Conservation (phyloP, 345 rosid genomes). For the Salix viminalis region DNA sequence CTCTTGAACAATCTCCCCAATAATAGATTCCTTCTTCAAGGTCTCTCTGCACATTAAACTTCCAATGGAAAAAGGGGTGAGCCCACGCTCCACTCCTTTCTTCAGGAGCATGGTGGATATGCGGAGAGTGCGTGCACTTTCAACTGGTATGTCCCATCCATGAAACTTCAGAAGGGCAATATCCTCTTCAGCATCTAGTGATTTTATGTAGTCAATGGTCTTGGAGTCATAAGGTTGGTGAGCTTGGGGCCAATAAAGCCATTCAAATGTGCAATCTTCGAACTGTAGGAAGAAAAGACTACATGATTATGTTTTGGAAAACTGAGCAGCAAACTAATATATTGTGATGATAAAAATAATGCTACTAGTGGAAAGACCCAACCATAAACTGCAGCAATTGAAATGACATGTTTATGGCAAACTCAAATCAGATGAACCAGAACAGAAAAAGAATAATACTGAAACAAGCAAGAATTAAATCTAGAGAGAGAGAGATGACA, state of each 20-base stretch:
- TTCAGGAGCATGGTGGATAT: constrained; percentile 46
- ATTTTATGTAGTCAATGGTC: constrained; percentile 33
- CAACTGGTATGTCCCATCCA: constrained; percentile 35
- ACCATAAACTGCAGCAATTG: not conserved
- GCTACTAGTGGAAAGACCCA: not conserved
- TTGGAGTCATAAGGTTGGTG: constrained; percentile 32
- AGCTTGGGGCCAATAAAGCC: constrained; percentile 54
- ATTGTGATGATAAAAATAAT: not conserved
- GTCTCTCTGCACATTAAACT: constrained; percentile 43
- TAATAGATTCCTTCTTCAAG: constrained; percentile 28
- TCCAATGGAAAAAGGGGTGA: constrained; percentile 38
- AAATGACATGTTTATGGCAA: not conserved
- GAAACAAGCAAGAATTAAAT: not conserved
- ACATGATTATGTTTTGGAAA: not conserved
- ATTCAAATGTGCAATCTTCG: constrained; percentile 45
- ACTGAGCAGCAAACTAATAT: not conserved
- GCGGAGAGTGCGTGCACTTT: constrained; percentile 29
- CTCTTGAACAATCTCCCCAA: constrained; percentile 38
- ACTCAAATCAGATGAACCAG: not conserved
- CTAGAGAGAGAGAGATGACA: not conserved
- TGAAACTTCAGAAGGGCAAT: constrained; percentile 33
- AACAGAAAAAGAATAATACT: too few relatives aligned
- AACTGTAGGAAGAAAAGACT: constrained; percentile 24
- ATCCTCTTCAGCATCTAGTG: constrained; percentile 45
- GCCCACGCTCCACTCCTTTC: constrained; percentile 40